A percentile compares a stretch with the other conserved stretches of the same genome.
Evolutionary conservation across 78 protist genomes (phyloP).

Genomic region (Dictyostelium citrinum): DNA sequence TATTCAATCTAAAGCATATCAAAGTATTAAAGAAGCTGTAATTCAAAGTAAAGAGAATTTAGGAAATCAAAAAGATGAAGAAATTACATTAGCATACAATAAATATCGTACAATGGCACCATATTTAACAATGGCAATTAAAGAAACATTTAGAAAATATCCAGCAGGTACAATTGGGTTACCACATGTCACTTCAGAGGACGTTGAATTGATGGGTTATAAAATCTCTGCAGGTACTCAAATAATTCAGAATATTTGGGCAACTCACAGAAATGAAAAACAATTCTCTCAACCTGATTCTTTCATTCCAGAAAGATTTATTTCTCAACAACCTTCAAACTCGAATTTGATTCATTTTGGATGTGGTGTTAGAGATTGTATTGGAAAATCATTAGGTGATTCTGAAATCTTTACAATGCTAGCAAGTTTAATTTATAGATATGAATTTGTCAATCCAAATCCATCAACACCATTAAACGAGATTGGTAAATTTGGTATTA

Average conservation of each 20-base stretch:
- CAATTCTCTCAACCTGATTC: background rate
- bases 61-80: background rate
- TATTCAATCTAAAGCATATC: background rate
- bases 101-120: background rate
- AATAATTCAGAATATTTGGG: background rate
- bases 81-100: background rate
- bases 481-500: background rate
- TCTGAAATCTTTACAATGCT: background rate
- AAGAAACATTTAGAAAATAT: constrained; percentile 7
- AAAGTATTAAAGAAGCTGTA: background rate
- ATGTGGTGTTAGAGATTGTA: constrained; percentile 21
- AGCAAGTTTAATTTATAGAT: background rate
- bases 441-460: background rate
- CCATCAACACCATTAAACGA: background rate
- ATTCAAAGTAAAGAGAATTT: background rate
- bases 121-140: background rate
- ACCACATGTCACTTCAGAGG: constrained; percentile 11
- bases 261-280: background rate
- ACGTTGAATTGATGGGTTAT: background rate
- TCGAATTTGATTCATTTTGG: constrained; percentile 6
- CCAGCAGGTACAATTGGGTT: constrained; percentile 18
- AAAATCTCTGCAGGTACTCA: constrained; percentile 4
- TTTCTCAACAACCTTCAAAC: background rate
- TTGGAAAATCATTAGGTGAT: constrained; percentile 1
- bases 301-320: constrained; percentile 33